Evolutionary conservation across 1,284 basidiomycete genomes (phyloP).

Genomic region (Apiotrichum sp.): DNA sequence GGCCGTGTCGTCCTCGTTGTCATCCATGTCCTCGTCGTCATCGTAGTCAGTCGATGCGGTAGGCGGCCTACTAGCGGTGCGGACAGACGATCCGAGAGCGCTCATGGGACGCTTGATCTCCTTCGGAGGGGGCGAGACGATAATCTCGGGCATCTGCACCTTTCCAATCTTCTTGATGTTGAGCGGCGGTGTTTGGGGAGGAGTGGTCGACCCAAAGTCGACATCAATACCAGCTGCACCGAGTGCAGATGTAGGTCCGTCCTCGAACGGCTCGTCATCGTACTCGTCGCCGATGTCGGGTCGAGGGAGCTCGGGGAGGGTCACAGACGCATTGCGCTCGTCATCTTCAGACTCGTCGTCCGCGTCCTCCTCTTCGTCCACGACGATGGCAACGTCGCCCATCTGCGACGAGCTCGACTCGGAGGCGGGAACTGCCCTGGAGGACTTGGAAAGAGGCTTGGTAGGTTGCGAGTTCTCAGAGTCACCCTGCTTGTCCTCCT

Average conservation of each 20-base stretch:
- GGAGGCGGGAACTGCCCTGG: not conserved
- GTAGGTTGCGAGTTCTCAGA: not conserved
- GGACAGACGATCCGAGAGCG: not conserved
- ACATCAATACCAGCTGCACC: conserved; percentile 10
- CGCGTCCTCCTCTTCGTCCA: conserved; percentile 14
- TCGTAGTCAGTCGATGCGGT: conserved; percentile 1
- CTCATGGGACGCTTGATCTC: not conserved
- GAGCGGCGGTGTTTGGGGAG: conserved; percentile 7
- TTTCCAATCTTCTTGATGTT: not conserved
- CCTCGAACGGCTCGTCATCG: conserved; percentile 7
- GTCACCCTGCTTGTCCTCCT: conserved; percentile 4
- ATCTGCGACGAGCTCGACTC: conserved; percentile 1
- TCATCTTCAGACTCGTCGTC: conserved; percentile 17
- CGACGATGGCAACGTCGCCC: conserved; percentile 7
- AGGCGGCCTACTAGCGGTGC: not conserved
- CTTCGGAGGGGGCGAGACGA: conserved; percentile 12
- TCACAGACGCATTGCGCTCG: not conserved
- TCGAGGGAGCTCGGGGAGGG: conserved; percentile 16
- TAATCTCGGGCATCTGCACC: conserved; percentile 2
- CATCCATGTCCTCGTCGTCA: not conserved
- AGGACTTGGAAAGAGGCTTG: not conserved
- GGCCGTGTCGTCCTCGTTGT: not conserved
- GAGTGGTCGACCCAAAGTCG: conserved; percentile 8
- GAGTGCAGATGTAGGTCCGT: conserved; percentile 9
- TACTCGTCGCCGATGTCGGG: conserved; percentile 14